Evolutionary conservation across 352 stramenopile species (phyloP).

Genomic region (Pythium pyrilobum): DNA sequence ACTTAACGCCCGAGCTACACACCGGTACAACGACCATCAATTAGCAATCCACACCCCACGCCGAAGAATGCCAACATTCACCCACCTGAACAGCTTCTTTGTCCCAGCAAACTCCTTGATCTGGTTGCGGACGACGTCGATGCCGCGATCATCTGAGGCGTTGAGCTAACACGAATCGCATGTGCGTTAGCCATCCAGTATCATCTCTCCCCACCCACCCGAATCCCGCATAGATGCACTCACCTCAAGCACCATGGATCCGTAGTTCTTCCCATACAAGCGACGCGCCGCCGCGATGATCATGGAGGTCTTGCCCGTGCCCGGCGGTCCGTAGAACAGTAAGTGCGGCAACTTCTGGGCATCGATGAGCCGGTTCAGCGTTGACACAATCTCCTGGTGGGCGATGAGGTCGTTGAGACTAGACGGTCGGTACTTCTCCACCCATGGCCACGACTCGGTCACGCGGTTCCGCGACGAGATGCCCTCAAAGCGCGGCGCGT

Average conservation of each 20-base stretch:
- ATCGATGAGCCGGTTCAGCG: constrained; percentile 95
- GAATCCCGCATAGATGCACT: neutral
- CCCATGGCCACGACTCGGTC: constrained; percentile 92
- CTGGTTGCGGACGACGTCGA: constrained; percentile 96
- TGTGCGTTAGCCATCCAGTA: neutral
- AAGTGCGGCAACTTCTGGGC: constrained; percentile 95
- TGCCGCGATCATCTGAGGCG: constrained; percentile 95
- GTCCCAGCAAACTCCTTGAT: constrained; percentile 98
- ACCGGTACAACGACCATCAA: neutral
- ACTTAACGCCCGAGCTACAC: constrained; percentile 89
- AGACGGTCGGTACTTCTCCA: constrained; percentile 97
- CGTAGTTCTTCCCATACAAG: constrained; percentile 94
- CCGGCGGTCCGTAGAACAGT: constrained; percentile 96
- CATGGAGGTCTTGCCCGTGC: constrained; percentile 97
- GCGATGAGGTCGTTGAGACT: constrained; percentile 94
- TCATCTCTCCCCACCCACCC: neutral
- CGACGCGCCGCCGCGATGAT: constrained; percentile 95
- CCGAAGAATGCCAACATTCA: neutral
- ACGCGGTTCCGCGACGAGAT: constrained; percentile 78
- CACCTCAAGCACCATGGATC: constrained; percentile 92
- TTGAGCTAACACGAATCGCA: constrained; percentile 85
- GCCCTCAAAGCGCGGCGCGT: constrained; percentile 63
- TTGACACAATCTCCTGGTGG: constrained; percentile 96
- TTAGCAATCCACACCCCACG: neutral
- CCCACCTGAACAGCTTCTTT: constrained; percentile 92